A percentile compares a stretch with the other conserved stretches of the same genome.
These are phyloP conservation scores for Daldinia caldariorum DNA, from an alignment of 495 filamentous ascomycete species.

Conservation along the genomic window DNA sequence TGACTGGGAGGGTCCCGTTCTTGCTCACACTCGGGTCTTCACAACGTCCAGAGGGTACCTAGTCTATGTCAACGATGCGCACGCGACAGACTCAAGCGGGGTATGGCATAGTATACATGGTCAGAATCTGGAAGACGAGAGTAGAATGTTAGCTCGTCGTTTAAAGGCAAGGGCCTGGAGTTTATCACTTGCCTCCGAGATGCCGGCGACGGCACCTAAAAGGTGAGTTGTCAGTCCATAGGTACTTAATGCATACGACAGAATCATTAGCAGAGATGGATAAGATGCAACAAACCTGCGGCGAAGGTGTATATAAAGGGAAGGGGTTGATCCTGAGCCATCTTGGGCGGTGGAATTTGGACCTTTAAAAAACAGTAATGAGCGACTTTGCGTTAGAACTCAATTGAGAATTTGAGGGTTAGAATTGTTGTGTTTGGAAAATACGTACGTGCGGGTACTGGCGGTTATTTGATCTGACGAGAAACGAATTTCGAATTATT, in stretches of 20 bases:
- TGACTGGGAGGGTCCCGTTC: conserved; percentile 13
- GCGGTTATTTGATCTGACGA: conserved; percentile 30
- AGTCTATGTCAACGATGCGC: conserved; percentile 64
- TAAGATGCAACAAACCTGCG: conserved; percentile 65
- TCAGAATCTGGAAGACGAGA: conserved; percentile 20
- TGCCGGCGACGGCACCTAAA: conserved; percentile 82
- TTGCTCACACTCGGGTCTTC: conserved; percentile 91
- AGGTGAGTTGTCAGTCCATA: conserved; percentile 26
- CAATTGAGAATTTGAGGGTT: conserved; percentile 9
- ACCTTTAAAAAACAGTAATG: conserved; percentile 12
- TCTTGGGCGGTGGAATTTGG: conserved; percentile 52
- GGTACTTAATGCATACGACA: neutral
- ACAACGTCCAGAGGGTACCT: conserved; percentile 99
- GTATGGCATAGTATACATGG: conserved; percentile 28
- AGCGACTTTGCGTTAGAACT: neutral
- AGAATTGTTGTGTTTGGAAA: conserved; percentile 14
- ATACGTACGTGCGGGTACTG: conserved; percentile 37
- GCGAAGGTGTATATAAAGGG: conserved; percentile 88
- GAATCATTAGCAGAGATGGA: neutral
- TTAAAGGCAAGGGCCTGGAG: conserved; percentile 8
- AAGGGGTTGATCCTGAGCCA: conserved; percentile 76
- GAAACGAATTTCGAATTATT: conserved; percentile 22
- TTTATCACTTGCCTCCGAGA: conserved; percentile 77
- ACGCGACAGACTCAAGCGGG: conserved; percentile 47
- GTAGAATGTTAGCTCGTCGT: conserved; percentile 27